phyloP scores from a whole-genome alignment of 2,329 filamentous ascomycete species.

The Colletotrichum gloeosporioides region DNA sequence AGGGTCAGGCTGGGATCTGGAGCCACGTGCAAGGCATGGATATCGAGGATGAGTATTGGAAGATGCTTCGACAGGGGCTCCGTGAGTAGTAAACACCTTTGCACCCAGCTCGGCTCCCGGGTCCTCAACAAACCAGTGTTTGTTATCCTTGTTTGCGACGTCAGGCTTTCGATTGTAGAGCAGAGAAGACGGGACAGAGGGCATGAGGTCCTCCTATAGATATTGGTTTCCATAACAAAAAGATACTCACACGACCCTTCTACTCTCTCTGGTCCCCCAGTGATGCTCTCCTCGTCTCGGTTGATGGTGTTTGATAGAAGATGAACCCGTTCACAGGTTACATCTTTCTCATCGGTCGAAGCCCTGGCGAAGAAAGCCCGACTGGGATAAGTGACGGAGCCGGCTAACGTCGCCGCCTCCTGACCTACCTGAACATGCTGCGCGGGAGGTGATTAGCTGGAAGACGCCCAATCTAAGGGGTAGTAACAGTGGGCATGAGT shows the following conservation, averaged over 20 bases:
- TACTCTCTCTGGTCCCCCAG: not conserved
- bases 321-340: not conserved
- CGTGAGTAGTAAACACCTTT: not conserved
- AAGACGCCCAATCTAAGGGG: too few relatives aligned
- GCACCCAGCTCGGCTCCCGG: not conserved
- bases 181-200: not conserved
- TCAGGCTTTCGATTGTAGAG: not conserved
- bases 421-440: too few relatives aligned
- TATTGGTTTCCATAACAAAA: not conserved
- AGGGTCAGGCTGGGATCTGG: not conserved
- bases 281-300: not conserved
- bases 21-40: not conserved
- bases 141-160: not conserved
- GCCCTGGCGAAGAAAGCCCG: accelerated
- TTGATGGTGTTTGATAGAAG: not conserved
- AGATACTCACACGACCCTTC: not conserved
- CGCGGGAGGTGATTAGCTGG: too few relatives aligned
- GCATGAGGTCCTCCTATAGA: not conserved
- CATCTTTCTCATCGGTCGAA: not conserved
- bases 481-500: too few relatives aligned
- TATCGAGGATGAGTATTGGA: not conserved
- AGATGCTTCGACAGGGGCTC: not conserved
- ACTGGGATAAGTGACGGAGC: not conserved
- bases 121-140: not conserved
- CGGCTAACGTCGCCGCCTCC: too few relatives aligned